Percentiles rank a stretch among this genome's conserved stretches.
Evolutionary conservation across 2,329 filamentous ascomycete genomes (phyloP).

Genomic region (Botrytis hyacinthi): DNA sequence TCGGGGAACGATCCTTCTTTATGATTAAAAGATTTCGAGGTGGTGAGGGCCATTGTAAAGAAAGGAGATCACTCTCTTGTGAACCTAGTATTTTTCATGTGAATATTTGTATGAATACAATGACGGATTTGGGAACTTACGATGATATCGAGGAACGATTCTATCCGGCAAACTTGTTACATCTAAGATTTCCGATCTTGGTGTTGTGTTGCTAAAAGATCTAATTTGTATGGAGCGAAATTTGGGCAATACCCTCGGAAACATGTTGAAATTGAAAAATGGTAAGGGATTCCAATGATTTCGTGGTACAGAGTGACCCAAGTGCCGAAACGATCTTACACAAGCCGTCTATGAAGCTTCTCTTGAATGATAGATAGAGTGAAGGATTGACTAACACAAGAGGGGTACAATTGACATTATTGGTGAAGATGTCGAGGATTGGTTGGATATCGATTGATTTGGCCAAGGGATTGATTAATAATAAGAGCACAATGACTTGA

Average conservation of each 20-base stretch:
- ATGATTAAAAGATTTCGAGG: conserved; percentile 68
- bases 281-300: neutral
- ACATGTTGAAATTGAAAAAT: conserved; percentile 24
- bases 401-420: neutral
- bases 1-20: conserved; percentile 58
- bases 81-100: conserved; percentile 49
- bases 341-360: neutral
- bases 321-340: conserved; percentile 6
- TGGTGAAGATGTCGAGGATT: neutral
- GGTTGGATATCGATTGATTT: neutral
- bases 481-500: neutral
- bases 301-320: neutral
- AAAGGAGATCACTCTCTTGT: conserved; percentile 57
- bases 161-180: conserved; percentile 52
- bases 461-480: neutral
- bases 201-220: conserved; percentile 50
- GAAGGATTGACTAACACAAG: neutral
- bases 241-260: conserved; percentile 24
- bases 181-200: conserved; percentile 50
- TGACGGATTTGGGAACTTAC: conserved; percentile 41
- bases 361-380: neutral
- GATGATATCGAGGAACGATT: conserved; percentile 62
- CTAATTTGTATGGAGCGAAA: conserved; percentile 23
- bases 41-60: conserved; percentile 65
- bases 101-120: conserved; percentile 34